phyloP scores from a whole-genome alignment of 148 eudicot genomes.

The Oxyria digyna region DNA sequence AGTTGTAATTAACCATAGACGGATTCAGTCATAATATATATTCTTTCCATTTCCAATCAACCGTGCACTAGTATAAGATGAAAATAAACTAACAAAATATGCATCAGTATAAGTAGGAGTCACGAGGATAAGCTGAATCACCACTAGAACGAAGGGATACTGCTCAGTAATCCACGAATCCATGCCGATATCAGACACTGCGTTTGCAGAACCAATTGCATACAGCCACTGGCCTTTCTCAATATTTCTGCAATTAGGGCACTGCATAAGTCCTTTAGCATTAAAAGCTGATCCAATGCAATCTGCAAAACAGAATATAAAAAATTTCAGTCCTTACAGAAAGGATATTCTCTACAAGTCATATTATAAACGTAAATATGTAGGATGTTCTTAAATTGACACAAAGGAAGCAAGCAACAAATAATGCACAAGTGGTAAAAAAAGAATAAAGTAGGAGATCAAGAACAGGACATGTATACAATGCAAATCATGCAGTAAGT shows the following conservation, averaged over 20 bases:
- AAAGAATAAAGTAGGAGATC: background rate
- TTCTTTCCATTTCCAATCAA: background rate
- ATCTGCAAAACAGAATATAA: slow-evolving; percentile 23
- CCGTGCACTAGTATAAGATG: background rate
- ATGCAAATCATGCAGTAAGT: background rate
- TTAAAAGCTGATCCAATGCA: slow-evolving; percentile 84
- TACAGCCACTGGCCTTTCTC: slow-evolving; percentile 65
- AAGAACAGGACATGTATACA: background rate
- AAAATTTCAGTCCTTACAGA: background rate
- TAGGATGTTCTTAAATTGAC: background rate
- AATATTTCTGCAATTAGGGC: slow-evolving; percentile 71
- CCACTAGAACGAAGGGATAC: slow-evolving; percentile 10
- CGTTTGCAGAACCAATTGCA: slow-evolving; percentile 38
- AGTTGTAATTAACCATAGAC: background rate
- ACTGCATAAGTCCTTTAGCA: slow-evolving; percentile 66
- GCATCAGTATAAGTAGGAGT: background rate
- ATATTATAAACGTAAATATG: background rate
- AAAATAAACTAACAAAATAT: background rate
- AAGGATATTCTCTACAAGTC: background rate
- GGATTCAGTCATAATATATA: background rate
- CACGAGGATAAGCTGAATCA: background rate
- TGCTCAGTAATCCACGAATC: slow-evolving; percentile 28
- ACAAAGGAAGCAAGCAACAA: background rate
- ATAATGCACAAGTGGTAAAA: background rate
- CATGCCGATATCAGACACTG: slow-evolving; percentile 28